Conservation (phyloP, 345 rosid species). For the Lepidium didymum region DNA sequence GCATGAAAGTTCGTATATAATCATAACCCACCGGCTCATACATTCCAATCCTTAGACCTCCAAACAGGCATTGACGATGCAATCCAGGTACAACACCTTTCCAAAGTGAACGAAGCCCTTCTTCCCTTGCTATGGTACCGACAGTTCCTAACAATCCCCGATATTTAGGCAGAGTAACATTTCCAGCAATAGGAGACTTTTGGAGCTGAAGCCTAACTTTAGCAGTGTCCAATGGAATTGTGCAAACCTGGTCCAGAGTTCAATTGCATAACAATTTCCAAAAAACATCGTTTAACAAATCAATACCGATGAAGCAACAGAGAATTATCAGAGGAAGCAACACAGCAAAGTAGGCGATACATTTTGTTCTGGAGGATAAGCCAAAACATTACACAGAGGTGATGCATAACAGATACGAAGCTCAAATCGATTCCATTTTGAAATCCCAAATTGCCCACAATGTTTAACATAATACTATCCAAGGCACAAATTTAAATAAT, state of each 20-base stretch:
- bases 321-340: neutral
- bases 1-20: neutral
- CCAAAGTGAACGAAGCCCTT: constrained; percentile 87
- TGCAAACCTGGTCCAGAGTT: constrained; percentile 55
- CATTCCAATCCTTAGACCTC: constrained; percentile 94
- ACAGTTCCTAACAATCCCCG: constrained; percentile 92
- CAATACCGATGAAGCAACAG: neutral
- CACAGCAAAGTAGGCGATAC: neutral
- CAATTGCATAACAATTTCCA: neutral
- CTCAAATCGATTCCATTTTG: neutral
- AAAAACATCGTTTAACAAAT: neutral
- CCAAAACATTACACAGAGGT: neutral
- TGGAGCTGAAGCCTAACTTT: constrained; percentile 99
- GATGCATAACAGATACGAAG: neutral
- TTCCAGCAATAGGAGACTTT: constrained; percentile 56
- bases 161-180: constrained; percentile 61
- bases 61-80: constrained; percentile 92
- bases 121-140: constrained; percentile 88
- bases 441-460: neutral
- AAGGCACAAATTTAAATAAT: neutral
- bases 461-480: neutral
- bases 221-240: constrained; percentile 97
- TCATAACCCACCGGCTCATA: constrained; percentile 82
- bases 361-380: neutral
- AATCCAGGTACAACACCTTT: constrained; percentile 92